These are phyloP conservation scores for Orbilia blumenaviensis DNA, from an alignment of 2,329 filamentous ascomycete species.

Conservation along the genomic window DNA sequence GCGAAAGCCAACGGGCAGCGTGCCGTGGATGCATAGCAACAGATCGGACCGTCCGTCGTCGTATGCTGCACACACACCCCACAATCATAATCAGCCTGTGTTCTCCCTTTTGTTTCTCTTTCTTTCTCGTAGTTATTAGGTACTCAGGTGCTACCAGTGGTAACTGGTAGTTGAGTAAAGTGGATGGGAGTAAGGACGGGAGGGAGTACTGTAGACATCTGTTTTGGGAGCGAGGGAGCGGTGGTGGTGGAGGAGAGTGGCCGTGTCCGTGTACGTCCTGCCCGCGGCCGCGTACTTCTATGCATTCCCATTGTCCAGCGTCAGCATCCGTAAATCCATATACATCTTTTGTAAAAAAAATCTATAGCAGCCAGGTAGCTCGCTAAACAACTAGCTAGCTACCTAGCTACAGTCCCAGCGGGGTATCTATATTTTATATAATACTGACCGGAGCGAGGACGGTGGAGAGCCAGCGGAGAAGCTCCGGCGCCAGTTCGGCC, in stretches of 20 bases:
- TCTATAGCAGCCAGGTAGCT: too few relatives aligned
- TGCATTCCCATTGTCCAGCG: not conserved
- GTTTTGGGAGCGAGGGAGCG: slow-evolving; percentile 84
- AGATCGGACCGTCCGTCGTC: slow-evolving; percentile 87
- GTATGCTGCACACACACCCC: slow-evolving; percentile 72
- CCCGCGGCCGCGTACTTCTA: slow-evolving; percentile 95
- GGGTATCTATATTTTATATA: not conserved
- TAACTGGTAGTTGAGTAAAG: not conserved
- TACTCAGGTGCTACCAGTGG: slow-evolving; percentile 64
- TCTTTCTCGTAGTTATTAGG: not conserved
- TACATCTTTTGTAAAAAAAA: too few relatives aligned
- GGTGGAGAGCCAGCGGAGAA: slow-evolving; percentile 49
- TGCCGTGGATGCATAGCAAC: slow-evolving; percentile 85
- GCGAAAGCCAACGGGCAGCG: slow-evolving; percentile 88
- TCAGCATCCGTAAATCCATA: too few relatives aligned
- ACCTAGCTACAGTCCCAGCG: too few relatives aligned
- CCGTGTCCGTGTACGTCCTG: slow-evolving; percentile 90
- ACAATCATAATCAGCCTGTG: slow-evolving; percentile 39
- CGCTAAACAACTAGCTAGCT: too few relatives aligned
- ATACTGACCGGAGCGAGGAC: slow-evolving; percentile 46
- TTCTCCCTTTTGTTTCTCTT: not conserved
- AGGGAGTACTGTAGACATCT: slow-evolving; percentile 85
- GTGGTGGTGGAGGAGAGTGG: slow-evolving; percentile 79
- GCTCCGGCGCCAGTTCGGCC: slow-evolving; percentile 47
- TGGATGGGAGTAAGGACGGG: too few relatives aligned